Base-by-base conservation (phyloP, 768 basidiomycete genomes). In the Tylopilus felleus region DNA sequence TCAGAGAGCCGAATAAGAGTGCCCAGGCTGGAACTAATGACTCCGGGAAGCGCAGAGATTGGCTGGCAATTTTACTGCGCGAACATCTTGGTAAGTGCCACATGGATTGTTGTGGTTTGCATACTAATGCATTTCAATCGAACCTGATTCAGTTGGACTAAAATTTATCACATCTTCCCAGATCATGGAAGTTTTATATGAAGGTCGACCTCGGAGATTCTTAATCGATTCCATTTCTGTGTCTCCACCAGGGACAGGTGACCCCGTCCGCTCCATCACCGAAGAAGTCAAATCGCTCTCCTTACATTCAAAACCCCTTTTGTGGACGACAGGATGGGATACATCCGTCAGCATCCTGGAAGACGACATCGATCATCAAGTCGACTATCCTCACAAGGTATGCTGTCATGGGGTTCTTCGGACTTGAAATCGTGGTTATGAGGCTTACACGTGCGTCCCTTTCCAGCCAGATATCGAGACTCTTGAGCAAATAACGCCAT, bases 281-380 rank as follows among this genome's bases (percentile, higher is more conserved):
- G 61, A 68, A 36, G 67, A 71, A 33, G 61, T 90, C 10, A 52
- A 73, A 40, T 68, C 69, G 0, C 67, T 90, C 33, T 77, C 78
- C 23, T 57, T 88, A 22, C 61, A 68, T 49, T 45, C 73, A 17
- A 45, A 63, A 12, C 65, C 74, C 6, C 70, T 69, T 53, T 66
- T 88, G 35, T 90, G 85, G 84, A 76, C 74, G 5, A 77, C 80
- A 17, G 78, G 77, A 44, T 93, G 90, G 90, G 85, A 90, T 62
- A 81, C 84, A 8, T 67, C 66, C 14, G 78, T 91, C 19, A 59
- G 72, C 25, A 73, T 85, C 44, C 57, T 68, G 45, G 72, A 68
- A 43, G 71, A 67, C 27, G 56, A 53, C 23, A 47, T 54, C 33
- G 56, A 59, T 49, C 67, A 71, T 49, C 63, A 69, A 28, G 55